A percentile compares a stretch with the other conserved stretches of the same genome.
Conservation (phyloP, 805 yeast species). For the Yarrowia sp. region DNA sequence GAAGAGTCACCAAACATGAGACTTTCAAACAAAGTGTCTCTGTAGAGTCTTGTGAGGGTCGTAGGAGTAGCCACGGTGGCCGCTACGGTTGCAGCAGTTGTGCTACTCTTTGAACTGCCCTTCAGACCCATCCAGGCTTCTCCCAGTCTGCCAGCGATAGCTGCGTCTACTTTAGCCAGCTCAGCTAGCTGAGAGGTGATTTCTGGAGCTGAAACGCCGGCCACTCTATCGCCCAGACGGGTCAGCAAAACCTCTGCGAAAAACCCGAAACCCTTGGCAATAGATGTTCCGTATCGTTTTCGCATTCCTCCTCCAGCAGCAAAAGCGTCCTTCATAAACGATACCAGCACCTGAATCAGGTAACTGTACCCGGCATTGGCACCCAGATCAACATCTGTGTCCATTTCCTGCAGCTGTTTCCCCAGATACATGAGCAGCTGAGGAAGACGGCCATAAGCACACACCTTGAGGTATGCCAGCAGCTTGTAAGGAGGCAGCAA, state of each 20-base stretch:
- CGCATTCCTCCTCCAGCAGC: slow-evolving; percentile 26
- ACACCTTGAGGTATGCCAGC: slow-evolving; percentile 27
- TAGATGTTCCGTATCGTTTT: slow-evolving; percentile 12
- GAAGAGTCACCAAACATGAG: slow-evolving; percentile 41
- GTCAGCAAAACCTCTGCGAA: slow-evolving; percentile 9
- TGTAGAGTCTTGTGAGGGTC: slow-evolving; percentile 42
- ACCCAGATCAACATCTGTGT: slow-evolving; percentile 9
- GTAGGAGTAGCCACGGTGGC: slow-evolving; percentile 13
- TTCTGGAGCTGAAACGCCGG: slow-evolving; percentile 6
- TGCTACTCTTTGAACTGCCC: not conserved
- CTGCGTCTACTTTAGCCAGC: slow-evolving; percentile 13
- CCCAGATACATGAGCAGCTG: slow-evolving; percentile 35
- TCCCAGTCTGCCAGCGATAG: slow-evolving; percentile 11
- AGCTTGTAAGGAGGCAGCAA: slow-evolving; percentile 24
- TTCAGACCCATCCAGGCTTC: slow-evolving; percentile 27
- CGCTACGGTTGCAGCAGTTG: slow-evolving; percentile 4
- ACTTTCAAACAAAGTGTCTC: slow-evolving; percentile 45
- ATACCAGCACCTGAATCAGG: slow-evolving; percentile 20
- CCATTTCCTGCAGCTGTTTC: slow-evolving; percentile 26
- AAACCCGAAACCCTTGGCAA: slow-evolving; percentile 17
- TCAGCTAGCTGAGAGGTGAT: slow-evolving; percentile 23
- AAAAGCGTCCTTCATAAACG: slow-evolving; percentile 36
- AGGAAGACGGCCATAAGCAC: slow-evolving; percentile 18
- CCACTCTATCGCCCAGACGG: slow-evolving; percentile 4
- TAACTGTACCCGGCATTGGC: slow-evolving; percentile 24